phyloP scores from a whole-genome alignment of 345 rosid species.

The Luvunga scandens region DNA sequence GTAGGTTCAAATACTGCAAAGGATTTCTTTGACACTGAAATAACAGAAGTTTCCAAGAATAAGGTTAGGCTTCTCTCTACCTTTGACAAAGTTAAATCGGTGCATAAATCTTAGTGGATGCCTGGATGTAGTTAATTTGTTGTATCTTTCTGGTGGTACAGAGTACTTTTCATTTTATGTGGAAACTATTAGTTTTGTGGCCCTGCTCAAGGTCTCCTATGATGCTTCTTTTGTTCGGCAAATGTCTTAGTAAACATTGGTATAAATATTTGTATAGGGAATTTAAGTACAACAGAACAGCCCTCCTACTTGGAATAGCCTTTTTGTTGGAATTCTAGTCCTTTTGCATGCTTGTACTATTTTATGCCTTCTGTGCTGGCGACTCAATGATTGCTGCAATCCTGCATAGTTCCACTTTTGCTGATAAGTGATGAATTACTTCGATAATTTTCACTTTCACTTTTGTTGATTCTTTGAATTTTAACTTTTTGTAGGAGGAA shows the following conservation, averaged over 20 bases:
- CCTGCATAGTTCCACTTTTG: background rate
- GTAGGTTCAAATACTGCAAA: conserved; percentile 29
- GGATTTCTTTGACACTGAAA: conserved; percentile 33
- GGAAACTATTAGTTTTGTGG: background rate
- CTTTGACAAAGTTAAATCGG: background rate
- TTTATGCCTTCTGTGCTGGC: background rate
- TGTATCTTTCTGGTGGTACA: background rate
- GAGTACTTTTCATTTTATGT: background rate
- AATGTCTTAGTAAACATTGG: background rate
- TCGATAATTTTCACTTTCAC: background rate
- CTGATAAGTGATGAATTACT: background rate
- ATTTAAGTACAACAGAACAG: too few relatives aligned
- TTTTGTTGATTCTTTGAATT: conserved; percentile 10
- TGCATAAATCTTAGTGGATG: background rate
- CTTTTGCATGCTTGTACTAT: background rate
- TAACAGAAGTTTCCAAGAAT: conserved; percentile 31
- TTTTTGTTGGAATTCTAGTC: background rate
- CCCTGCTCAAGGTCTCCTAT: background rate
- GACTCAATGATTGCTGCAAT: background rate
- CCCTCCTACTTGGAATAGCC: background rate
- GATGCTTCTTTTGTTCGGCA: background rate
- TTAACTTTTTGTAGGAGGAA: conserved; percentile 40
- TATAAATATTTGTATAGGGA: background rate
- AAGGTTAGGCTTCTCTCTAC: conserved; percentile 43
- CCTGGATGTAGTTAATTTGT: background rate